A percentile compares a stretch with the other conserved stretches of the same genome.
These are phyloP conservation scores for Helianthus annuus DNA, from an alignment of 129 eudicot genomes.

Conservation along the genomic window DNA sequence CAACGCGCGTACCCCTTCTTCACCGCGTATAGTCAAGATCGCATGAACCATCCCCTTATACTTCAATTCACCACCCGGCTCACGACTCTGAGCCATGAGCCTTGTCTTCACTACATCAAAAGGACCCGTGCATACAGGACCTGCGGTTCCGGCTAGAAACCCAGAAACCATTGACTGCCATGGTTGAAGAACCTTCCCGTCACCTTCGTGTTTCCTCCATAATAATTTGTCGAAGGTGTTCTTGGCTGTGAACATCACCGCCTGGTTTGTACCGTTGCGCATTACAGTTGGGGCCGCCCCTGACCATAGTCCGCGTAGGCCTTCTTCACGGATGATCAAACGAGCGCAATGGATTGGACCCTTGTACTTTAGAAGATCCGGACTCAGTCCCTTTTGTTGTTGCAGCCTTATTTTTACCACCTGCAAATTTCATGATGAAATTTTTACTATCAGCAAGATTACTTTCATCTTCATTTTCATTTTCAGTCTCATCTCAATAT, in stretches of 20 bases:
- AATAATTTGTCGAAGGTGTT: slow-evolving; percentile 63
- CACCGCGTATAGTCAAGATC: slow-evolving; percentile 62
- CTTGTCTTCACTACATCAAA: slow-evolving; percentile 96
- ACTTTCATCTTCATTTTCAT: neutral
- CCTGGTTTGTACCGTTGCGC: slow-evolving; percentile 97
- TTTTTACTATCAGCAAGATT: neutral
- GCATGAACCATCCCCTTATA: slow-evolving; percentile 92
- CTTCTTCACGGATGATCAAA: slow-evolving; percentile 79
- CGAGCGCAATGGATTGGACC: slow-evolving; percentile 92
- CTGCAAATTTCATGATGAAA: slow-evolving; percentile 37
- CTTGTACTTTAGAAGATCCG: slow-evolving; percentile 75
- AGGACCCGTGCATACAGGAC: slow-evolving; percentile 92
- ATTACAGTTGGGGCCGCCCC: slow-evolving; percentile 93
- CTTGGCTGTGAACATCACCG: slow-evolving; percentile 95
- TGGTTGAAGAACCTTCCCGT: slow-evolving; percentile 72
- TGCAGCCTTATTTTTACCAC: slow-evolving; percentile 92
- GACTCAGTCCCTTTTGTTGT: slow-evolving; percentile 84
- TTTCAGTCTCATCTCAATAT: too few species aligned
- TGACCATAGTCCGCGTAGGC: slow-evolving; percentile 86
- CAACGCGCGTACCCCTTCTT: slow-evolving; percentile 75
- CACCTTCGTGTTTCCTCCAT: slow-evolving; percentile 88
- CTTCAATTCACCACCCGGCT: slow-evolving; percentile 58
- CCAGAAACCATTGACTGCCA: slow-evolving; percentile 98
- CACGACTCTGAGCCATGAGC: slow-evolving; percentile 83
- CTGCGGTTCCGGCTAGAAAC: slow-evolving; percentile 83